Conservation (phyloP, 495 filamentous ascomycete species). For the Penicillium atrosanguineum region DNA sequence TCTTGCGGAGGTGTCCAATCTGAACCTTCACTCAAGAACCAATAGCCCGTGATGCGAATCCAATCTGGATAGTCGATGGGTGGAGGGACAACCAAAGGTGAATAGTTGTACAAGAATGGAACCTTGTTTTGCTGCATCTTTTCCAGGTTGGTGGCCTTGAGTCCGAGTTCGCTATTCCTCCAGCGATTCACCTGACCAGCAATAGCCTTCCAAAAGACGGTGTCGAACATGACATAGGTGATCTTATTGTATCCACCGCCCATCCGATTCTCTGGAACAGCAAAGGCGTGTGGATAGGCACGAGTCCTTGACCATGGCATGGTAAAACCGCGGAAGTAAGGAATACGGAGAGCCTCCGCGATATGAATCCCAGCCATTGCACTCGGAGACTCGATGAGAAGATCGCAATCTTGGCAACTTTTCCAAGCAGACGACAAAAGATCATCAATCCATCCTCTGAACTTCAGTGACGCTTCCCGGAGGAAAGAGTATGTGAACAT, state of each 20-base stretch:
- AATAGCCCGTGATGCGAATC: constrained; percentile 96
- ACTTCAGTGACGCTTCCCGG: constrained; percentile 80
- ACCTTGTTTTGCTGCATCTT: constrained; percentile 96
- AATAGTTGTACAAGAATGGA: constrained; percentile 97
- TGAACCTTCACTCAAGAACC: constrained; percentile 87
- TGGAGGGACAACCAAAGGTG: constrained; percentile 84
- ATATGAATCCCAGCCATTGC: constrained; percentile 99
- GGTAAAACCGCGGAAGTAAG: constrained; percentile 96
- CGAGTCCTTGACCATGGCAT: constrained; percentile 98
- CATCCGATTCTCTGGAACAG: constrained; percentile 90
- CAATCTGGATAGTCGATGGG: constrained; percentile 96
- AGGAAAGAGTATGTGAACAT: constrained; percentile 96
- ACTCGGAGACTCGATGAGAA: constrained; percentile 93
- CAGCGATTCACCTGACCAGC: constrained; percentile 90
- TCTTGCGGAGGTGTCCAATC: constrained; percentile 73
- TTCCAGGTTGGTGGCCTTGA: constrained; percentile 79
- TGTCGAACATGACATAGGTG: constrained; percentile 96
- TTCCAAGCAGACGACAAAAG: constrained; percentile 80
- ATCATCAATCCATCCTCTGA: constrained; percentile 91
- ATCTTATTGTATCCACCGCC: constrained; percentile 93
- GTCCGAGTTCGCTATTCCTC: constrained; percentile 73
- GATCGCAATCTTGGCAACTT: constrained; percentile 82
- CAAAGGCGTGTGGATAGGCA: constrained; percentile 95
- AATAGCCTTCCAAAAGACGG: constrained; percentile 92
- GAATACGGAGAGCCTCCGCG: constrained; percentile 89